phyloP scores from a whole-genome alignment of 2,329 filamentous ascomycete genomes.

The Hypoxylon sp. region DNA sequence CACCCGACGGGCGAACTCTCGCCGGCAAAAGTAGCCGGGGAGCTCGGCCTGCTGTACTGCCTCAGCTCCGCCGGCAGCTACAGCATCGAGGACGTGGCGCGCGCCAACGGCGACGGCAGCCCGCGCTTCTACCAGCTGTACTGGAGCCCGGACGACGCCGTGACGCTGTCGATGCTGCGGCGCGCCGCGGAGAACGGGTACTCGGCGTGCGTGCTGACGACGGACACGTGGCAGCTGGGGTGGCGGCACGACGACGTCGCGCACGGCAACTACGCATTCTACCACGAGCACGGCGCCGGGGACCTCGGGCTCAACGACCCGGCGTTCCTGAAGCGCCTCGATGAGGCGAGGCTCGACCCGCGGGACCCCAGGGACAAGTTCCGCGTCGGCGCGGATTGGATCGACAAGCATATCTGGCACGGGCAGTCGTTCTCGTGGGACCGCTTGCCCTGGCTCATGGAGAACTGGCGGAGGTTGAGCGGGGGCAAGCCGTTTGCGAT shows the following conservation, averaged over 20 bases:
- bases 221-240: constrained; percentile 73
- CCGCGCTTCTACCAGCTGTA: constrained; percentile 73
- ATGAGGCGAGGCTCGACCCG: constrained; percentile 65
- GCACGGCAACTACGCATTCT: constrained; percentile 72
- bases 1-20: constrained; percentile 68
- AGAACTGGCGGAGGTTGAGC: constrained; percentile 69
- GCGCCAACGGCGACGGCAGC: constrained; percentile 63
- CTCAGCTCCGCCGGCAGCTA: constrained; percentile 68
- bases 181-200: constrained; percentile 67
- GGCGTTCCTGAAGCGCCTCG: constrained; percentile 67
- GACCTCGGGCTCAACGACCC: constrained; percentile 70
- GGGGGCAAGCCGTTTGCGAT: constrained; percentile 70
- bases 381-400: constrained; percentile 69
- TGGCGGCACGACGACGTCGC: constrained; percentile 71
- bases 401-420: constrained; percentile 72
- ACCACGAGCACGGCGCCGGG: constrained; percentile 66
- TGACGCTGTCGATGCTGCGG: constrained; percentile 67
- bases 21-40: constrained; percentile 70
- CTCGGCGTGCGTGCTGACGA: constrained; percentile 69
- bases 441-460: constrained; percentile 70
- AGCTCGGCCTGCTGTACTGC: constrained; percentile 70
- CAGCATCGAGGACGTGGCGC: constrained; percentile 69
- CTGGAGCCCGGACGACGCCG: constrained; percentile 71
- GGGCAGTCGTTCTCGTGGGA: constrained; percentile 73
- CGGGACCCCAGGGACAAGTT: constrained; percentile 61